phyloP scores from a whole-genome alignment of 306 rosid species.

The Pachyrhizus erosus region DNA sequence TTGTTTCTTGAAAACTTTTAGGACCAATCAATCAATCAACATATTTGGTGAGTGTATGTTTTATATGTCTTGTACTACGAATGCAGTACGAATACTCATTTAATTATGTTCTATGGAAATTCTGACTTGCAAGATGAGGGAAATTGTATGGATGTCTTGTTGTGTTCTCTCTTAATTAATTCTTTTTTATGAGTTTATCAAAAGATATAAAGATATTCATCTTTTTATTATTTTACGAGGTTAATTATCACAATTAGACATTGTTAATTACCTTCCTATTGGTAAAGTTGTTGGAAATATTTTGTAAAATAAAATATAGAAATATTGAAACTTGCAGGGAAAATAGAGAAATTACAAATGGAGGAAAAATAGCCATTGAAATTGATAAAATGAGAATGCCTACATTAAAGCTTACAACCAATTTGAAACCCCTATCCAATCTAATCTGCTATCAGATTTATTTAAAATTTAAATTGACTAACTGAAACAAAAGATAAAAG shows the following conservation, averaged over 20 bases:
- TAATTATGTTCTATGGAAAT: neutral
- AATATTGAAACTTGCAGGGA: too few species aligned
- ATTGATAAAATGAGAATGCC: too few species aligned
- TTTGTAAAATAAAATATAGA: too few species aligned
- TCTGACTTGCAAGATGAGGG: constrained; percentile 2
- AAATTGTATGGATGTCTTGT: neutral
- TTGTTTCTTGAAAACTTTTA: neutral
- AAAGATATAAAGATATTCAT: neutral
- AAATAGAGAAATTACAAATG: too few species aligned
- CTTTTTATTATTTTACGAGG: neutral
- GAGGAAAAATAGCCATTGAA: too few species aligned
- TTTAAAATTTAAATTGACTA: too few species aligned
- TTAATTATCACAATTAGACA: constrained; percentile 19
- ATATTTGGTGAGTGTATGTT: neutral
- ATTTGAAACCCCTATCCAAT: too few species aligned
- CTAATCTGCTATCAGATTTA: too few species aligned
- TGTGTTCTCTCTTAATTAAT: neutral
- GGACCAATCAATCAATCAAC: constrained; percentile 4
- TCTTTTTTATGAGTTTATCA: constrained; percentile 11
- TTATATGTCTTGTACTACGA: neutral
- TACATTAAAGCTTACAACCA: too few species aligned
- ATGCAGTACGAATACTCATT: neutral
- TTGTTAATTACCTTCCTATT: neutral
- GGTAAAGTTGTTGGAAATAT: too few species aligned
- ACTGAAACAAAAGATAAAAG: too few species aligned